Evolutionary conservation across 108 stramenopile genomes (phyloP).

Genomic region (Conticribra guillardii): DNA sequence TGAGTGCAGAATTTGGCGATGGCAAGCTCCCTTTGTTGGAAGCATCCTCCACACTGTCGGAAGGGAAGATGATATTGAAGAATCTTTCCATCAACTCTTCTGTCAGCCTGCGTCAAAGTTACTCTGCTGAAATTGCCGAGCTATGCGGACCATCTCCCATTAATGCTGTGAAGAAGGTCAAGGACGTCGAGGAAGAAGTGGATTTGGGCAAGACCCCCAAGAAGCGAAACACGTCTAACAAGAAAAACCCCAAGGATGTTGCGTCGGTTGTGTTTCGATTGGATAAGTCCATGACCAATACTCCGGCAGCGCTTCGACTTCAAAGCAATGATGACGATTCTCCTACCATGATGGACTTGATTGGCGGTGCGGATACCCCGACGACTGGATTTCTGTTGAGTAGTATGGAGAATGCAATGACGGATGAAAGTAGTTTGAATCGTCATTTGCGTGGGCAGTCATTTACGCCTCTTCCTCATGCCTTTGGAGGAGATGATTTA

Average conservation of each 20-base stretch:
- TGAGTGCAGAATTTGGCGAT: constrained; percentile 1
- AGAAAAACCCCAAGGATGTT: constrained; percentile 7
- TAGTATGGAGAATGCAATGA: constrained; percentile 52
- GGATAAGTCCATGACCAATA: constrained; percentile 11
- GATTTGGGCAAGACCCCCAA: constrained; percentile 42
- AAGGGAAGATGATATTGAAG: constrained; percentile 47
- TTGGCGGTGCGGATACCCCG: constrained; percentile 44
- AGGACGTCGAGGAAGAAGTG: neutral
- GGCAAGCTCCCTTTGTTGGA: constrained; percentile 9
- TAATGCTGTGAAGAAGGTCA: constrained; percentile 10
- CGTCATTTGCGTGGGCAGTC: constrained; percentile 78
- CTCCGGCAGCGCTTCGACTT: constrained; percentile 12
- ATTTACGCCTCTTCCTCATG: constrained; percentile 79
- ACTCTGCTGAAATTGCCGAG: constrained; percentile 48
- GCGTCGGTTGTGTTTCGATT: constrained; percentile 27
- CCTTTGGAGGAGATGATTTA: constrained; percentile 37
- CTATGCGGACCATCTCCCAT: constrained; percentile 38
- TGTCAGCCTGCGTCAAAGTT: constrained; percentile 24
- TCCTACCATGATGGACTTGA: constrained; percentile 45
- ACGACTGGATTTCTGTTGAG: constrained; percentile 39
- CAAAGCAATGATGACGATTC: constrained; percentile 18
- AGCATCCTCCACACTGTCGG: constrained; percentile 29
- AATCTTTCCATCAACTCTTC: constrained; percentile 42
- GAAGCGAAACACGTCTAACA: constrained; percentile 42
- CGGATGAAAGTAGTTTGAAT: constrained; percentile 74